These are phyloP conservation scores for Aspergillus tubingensis DNA, from an alignment of 2,329 filamentous ascomycete species.

Conservation along the genomic window DNA sequence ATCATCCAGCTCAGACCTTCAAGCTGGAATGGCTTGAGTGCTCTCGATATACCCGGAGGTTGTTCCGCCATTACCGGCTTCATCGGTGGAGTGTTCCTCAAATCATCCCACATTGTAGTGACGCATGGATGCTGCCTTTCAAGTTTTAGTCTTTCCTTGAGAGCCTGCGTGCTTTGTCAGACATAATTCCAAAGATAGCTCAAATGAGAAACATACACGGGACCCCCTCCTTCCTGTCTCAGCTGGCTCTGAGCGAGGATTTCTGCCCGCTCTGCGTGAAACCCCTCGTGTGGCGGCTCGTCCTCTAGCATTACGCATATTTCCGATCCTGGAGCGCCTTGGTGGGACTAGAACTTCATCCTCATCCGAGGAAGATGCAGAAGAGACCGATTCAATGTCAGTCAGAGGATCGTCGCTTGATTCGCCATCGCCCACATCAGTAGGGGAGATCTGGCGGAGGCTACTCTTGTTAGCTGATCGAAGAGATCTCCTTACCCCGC, in stretches of 20 bases:
- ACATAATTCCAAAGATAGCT: conserved; percentile 28
- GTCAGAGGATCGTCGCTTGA: conserved; percentile 21
- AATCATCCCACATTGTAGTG: conserved; percentile 78
- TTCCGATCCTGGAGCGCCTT: conserved; percentile 6
- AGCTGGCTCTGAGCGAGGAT: conserved; percentile 1
- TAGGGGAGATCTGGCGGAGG: conserved; percentile 15
- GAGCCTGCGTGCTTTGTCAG: conserved; percentile 37
- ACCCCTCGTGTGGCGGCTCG: conserved; percentile 4
- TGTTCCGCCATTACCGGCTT: conserved; percentile 66
- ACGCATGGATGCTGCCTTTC: conserved; percentile 77
- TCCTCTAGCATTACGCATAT: background rate
- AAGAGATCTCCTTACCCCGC: conserved; percentile 17
- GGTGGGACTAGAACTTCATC: conserved; percentile 17
- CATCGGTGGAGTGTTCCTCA: conserved; percentile 69
- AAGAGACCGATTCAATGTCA: conserved; percentile 14
- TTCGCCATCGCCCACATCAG: conserved; percentile 20
- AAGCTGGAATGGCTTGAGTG: conserved; percentile 89
- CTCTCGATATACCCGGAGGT: conserved; percentile 75
- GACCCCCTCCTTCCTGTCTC: conserved; percentile 23
- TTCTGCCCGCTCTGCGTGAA: conserved; percentile 1
- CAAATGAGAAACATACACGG: conserved; percentile 32
- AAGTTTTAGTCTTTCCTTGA: conserved; percentile 65
- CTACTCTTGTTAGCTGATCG: conserved; percentile 12
- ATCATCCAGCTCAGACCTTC: conserved; percentile 95
- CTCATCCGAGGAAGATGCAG: conserved; percentile 20